Base-by-base conservation (phyloP, 345 rosid genomes). In the Eucalyptus grandis region DNA sequence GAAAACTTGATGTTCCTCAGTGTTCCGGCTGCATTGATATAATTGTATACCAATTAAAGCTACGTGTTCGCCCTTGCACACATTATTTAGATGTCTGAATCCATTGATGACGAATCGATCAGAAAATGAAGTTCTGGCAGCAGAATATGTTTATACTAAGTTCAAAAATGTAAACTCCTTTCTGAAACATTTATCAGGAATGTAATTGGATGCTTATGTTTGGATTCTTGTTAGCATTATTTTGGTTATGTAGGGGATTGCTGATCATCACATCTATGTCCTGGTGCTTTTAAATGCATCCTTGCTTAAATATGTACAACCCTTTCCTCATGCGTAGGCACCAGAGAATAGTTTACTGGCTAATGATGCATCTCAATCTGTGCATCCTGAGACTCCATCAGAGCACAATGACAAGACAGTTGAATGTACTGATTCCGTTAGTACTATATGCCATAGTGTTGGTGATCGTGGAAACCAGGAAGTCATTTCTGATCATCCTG, bases 341-440 rank as follows among this genome's bases (percentile, higher is more conserved):
- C 49, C 90, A 37, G 93, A 91, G 89, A 95, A 92, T 88, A 93
- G 91, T 34, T 53, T 58, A 77, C 90, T 89, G 67, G 91, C 87
- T 90, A 88, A 86, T 65, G 95, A 91, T 51, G 92, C 89, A 69
- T 85, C 90, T 49, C 91, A 93, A 87, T 87, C 44, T 54, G 51
- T 49, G 4, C 54, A 86, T 87, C 51, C 91, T 81, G 93, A 86
- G 50, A 69, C 88, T 89, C 44, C 89, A 24, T 43, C 90, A 34
- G 86, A 88, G 50, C 47, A 87, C 87, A 90, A 89, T 85, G 62
- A 46, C 51, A 88, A 90, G 43, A 87, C 69, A 51, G 67, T 87
- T 87, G 49, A 87, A 53, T 34, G 69, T 53, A 87, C 47, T 10
- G 31, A 21, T 22, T 21, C 15, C 30, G 2, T 37, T 43, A 40